These are phyloP conservation scores for Digitaria exilis DNA, from an alignment of 202 grass and related monocot species.

Conservation along the genomic window DNA sequence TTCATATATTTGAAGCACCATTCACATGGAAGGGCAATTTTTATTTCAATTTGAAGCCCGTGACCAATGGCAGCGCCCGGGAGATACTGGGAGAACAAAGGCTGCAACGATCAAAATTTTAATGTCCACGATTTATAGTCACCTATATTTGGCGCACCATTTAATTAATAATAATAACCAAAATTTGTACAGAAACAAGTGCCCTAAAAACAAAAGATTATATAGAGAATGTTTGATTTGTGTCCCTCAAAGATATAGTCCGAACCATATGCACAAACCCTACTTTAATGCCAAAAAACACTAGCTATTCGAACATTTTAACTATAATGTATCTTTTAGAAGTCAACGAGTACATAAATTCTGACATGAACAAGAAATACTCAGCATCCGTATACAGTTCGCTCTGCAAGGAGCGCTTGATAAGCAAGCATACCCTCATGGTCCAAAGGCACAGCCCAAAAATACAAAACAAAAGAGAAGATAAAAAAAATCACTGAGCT, in stretches of 20 bases:
- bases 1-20: too few species aligned
- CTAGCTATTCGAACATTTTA: background rate
- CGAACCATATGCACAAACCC: background rate
- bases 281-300: background rate
- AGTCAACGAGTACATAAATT: conserved; percentile 42
- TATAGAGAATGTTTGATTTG: background rate
- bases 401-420: conserved; percentile 25
- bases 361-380: conserved; percentile 32
- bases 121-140: too few species aligned
- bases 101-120: too few species aligned
- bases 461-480: background rate
- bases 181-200: too few species aligned
- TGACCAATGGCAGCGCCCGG: too few species aligned
- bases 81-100: too few species aligned
- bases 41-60: too few species aligned
- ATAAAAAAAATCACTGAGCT: conserved; percentile 40
- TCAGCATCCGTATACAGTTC: conserved; percentile 42
- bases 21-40: too few species aligned
- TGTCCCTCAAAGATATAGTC: background rate
- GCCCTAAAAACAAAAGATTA: too few species aligned
- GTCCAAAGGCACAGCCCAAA: conserved; percentile 25
- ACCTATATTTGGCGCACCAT: too few species aligned
- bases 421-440: conserved; percentile 29
- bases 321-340: background rate
- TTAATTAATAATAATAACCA: too few species aligned